Evolutionary conservation across 306 rosid genomes (phyloP), one percentile per base, ranked within the genome.

Genomic region (Castanea mollissima): DNA sequence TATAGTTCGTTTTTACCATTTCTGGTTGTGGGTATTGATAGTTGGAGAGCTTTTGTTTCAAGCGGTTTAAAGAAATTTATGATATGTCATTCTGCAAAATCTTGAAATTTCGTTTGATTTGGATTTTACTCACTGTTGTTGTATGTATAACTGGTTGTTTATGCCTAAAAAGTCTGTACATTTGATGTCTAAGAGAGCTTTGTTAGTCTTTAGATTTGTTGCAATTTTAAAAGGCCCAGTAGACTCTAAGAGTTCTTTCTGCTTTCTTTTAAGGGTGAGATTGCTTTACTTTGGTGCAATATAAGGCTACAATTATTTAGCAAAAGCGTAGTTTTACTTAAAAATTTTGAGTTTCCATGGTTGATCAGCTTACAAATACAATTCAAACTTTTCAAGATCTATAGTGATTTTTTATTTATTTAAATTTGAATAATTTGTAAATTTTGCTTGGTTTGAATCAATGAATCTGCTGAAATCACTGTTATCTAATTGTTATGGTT

Each of bases 1-100:
- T 20, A 32, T 32, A 3, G 23, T 65, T 65, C 16, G 14, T 20
- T 65, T 5, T 60, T 60, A 0, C 18, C 18, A 10, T 25, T 59
- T 60, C 32, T 60, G 67, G 34, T 23, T 60, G 71, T 65, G 71
- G 71, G 44, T 63, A 63, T n/a, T 65, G 71, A 18, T 15, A 65
- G 23, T 65, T 14, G n/a, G 71, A 32, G 67, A 23, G 54, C 2
- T 49, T 32, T 32, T 10, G 46, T 32, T 65, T 65, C 19, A 5
- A 31, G 20, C 11, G 44, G 6, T 64, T 64, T 20, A 31, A 64
- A 23, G 52, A 13, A 19, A 35, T 32, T 8, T 67, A 35, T 67
- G 25, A 67, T 44, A 65, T 34, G 20, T 34, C 21, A 18, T 67
- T 5, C 41, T 67, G 23, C 46, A 67, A 34, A 67, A 67, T 67